Evolutionary conservation across 1,284 basidiomycete species (phyloP).

Genomic region (Peniophora sp.): DNA sequence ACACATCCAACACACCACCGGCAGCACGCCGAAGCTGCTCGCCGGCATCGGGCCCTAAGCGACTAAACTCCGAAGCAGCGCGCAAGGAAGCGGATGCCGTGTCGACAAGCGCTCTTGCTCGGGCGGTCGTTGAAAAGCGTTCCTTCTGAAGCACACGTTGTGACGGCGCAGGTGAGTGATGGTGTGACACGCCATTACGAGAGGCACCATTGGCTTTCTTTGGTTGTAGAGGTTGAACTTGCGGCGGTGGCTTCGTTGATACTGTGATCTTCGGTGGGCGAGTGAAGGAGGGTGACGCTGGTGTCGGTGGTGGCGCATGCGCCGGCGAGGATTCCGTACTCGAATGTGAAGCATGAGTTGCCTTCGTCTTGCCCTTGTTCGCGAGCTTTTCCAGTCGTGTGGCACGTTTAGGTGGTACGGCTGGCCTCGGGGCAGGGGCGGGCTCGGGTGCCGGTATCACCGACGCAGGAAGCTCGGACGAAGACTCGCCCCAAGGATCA

Average conservation of each 20-base stretch:
- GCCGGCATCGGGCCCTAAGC: constrained; percentile 27
- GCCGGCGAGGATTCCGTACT: constrained; percentile 13
- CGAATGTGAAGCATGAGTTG: constrained; percentile 10
- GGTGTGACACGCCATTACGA: too few species aligned
- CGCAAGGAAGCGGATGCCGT: constrained; percentile 1
- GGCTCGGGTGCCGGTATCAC: constrained; percentile 13
- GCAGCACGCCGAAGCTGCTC: constrained; percentile 52
- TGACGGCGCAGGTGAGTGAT: too few species aligned
- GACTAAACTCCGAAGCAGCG: constrained; percentile 7
- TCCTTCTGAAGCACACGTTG: constrained; percentile 33
- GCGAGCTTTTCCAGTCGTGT: constrained; percentile 51
- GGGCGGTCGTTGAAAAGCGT: constrained; percentile 25
- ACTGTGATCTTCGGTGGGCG: constrained; percentile 6
- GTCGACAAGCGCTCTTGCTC: constrained; percentile 7
- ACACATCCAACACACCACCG: constrained; percentile 70
- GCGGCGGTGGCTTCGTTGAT: constrained; percentile 1
- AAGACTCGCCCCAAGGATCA: constrained; percentile 50
- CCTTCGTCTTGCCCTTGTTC: constrained; percentile 35
- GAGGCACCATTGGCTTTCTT: too few species aligned
- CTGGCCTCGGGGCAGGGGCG: constrained; percentile 18
- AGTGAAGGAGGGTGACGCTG: neutral
- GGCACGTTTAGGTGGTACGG: constrained; percentile 35
- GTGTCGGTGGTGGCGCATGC: constrained; percentile 15
- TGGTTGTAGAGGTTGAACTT: too few species aligned
- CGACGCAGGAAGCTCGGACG: too few species aligned